Evolutionary conservation across 2,329 filamentous ascomycete species (phyloP), one percentile per base, ranked within the genome.

Genomic region (Aspergillus chevalieri): DNA sequence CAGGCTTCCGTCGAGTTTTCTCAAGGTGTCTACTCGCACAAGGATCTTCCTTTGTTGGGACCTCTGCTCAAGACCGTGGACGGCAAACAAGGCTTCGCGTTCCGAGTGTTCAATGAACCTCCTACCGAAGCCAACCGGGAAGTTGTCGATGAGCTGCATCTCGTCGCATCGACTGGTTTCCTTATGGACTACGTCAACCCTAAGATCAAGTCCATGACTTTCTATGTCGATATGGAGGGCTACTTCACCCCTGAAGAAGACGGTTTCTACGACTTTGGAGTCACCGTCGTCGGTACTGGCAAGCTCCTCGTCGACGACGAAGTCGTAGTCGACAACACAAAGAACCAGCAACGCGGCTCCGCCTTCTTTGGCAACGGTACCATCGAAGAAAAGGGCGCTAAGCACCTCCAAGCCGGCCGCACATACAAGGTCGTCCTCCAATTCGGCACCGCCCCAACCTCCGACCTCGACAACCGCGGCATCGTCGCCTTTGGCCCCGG

Each of bases 341-440:
- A 81, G 44, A 80, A 82, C 51, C 84, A 87, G 63, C 72, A 65
- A 43, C 76, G 79, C 21, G 82, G 83, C 9, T 79, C 82, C 43
- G 78, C 79, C 3, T 87, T 87, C 72, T 83, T 86, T 52, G 81
- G 84, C 17, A 75, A 74, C 15, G 84, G 79, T 2, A 86, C 83
- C 0, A 70, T 77, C 3, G 84, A 88, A 62, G 80, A 86, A 56
- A 78, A 78, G 43, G 83, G 82, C 10, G 71, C 69, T 1, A 76
- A 82, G 48, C 65, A 77, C 4, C 73, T 87, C 47, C 77, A 78
- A 52, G 79, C 79, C 57, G 83, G 80, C 7, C 73, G 81, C 55
- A 73, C 74, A 0, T 86, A 87, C 67, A 72, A 74, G 39, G 59
- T 83, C 60, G 72, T 79, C 51, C 74, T 86, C 52, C 76, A 84